phyloP scores from a whole-genome alignment of 2,329 filamentous ascomycete species.

The Pseudocercospora eumusae region DNA sequence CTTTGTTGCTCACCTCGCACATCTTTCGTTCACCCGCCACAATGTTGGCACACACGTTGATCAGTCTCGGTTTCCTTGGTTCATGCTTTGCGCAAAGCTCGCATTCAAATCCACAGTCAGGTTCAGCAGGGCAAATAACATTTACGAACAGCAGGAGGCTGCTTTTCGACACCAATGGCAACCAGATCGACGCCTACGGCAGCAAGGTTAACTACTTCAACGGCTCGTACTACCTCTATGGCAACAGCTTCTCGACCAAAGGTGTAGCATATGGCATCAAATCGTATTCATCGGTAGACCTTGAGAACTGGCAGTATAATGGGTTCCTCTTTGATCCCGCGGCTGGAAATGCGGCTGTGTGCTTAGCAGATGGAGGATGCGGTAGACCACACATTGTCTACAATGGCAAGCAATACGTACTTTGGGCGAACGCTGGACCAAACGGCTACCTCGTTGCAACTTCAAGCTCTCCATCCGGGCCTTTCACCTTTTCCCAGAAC shows the following conservation, averaged over 20 bases:
- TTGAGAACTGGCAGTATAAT: conserved; percentile 31
- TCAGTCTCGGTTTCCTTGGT: conserved; percentile 1
- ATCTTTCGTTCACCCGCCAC: background rate
- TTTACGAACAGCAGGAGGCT: conserved; percentile 30
- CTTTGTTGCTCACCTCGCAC: background rate
- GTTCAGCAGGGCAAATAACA: conserved; percentile 20
- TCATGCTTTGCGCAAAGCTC: conserved; percentile 6
- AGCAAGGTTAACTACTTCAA: conserved; percentile 33
- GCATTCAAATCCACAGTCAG: background rate
- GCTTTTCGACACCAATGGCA: conserved; percentile 32
- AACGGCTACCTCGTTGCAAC: conserved; percentile 31
- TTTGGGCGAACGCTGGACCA: conserved; percentile 34
- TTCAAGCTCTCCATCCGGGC: conserved; percentile 27
- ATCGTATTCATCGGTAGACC: conserved; percentile 30
- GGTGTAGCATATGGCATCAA: conserved; percentile 32
- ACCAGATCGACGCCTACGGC: conserved; percentile 34
- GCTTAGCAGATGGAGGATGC: conserved; percentile 23
- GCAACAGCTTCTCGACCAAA: conserved; percentile 32
- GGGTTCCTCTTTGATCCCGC: conserved; percentile 30
- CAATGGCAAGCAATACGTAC: conserved; percentile 29
- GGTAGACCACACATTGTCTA: conserved; percentile 34
- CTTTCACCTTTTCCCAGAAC: conserved; percentile 23
- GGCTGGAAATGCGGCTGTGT: conserved; percentile 11
- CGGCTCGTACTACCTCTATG: conserved; percentile 33
- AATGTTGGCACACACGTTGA: background rate